Conservation (phyloP, 192 early-diverging fungal genomes). For the Tieghemiomyces parasiticus region DNA sequence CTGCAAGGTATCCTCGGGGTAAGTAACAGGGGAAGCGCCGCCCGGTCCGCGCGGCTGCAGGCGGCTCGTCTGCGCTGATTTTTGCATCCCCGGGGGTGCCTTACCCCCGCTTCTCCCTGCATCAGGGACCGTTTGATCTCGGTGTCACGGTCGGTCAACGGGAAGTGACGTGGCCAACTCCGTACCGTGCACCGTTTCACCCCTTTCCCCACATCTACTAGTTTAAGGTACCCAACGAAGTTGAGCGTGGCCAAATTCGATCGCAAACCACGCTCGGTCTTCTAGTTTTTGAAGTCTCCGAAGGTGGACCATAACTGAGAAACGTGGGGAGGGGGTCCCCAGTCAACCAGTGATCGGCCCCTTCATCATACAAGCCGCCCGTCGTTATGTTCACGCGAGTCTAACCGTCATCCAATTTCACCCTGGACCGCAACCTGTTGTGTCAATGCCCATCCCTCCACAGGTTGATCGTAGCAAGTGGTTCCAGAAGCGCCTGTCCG, state of each 20-base stretch:
- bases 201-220: too few species aligned
- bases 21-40: neutral
- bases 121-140: neutral
- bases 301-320: too few species aligned
- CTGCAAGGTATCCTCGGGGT: slow-evolving; percentile 6
- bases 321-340: too few species aligned
- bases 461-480: slow-evolving; percentile 4
- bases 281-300: too few species aligned
- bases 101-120: neutral
- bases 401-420: neutral
- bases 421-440: neutral
- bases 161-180: too few species aligned
- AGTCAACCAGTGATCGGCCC: too few species aligned
- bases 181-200: too few species aligned
- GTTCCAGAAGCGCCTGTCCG: neutral
- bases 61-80: neutral
- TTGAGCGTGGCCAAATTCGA: too few species aligned
- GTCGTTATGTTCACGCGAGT: neutral
- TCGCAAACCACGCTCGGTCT: too few species aligned
- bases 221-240: too few species aligned
- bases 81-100: neutral
- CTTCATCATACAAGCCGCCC: neutral
- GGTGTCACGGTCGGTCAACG: too few species aligned
- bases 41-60: neutral
- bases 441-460: neutral